These are phyloP conservation scores for Myriosclerotinia curreyana DNA, from an alignment of 2,329 filamentous ascomycete species.

Conservation along the genomic window DNA sequence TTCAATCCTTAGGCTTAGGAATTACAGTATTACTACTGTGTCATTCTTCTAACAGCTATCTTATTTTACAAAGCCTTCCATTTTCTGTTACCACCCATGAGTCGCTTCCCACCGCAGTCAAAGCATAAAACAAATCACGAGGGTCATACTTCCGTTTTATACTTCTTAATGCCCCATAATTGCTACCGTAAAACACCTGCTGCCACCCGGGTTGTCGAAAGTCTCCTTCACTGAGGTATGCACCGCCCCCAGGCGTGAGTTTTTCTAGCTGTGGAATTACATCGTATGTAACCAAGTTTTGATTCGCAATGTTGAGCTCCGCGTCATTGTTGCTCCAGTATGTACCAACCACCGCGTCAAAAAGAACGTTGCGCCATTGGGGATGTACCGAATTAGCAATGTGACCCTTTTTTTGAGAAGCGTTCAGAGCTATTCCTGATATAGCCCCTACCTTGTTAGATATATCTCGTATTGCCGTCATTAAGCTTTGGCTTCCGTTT, in stretches of 20 bases:
- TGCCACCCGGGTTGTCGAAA: conserved; percentile 21
- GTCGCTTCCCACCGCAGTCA: conserved; percentile 50
- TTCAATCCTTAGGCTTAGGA: too few relatives aligned
- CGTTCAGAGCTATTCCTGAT: conserved; percentile 36
- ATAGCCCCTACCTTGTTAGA: conserved; percentile 19
- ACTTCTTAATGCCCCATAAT: conserved; percentile 43
- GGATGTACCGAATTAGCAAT: conserved; percentile 2
- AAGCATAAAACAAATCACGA: conserved; percentile 45
- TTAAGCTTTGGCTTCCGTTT: neutral
- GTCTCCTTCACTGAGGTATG: conserved; percentile 23
- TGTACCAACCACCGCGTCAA: conserved; percentile 7
- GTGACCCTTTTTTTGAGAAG: neutral
- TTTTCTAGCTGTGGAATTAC: conserved; percentile 6
- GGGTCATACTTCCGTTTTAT: conserved; percentile 52
- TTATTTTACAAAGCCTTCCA: too few relatives aligned
- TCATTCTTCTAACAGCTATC: too few relatives aligned
- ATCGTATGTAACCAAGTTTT: neutral
- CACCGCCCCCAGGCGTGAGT: conserved; percentile 15
- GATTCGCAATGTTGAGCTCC: neutral
- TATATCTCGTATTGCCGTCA: neutral
- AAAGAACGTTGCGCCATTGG: conserved; percentile 1
- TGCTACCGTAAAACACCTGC: conserved; percentile 44
- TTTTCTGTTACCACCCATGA: conserved; percentile 40
- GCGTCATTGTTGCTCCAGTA: conserved; percentile 2
- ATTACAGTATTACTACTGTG: too few relatives aligned